Evolutionary conservation across 306 rosid genomes (phyloP), one percentile per base, ranked within the genome.

Genomic region (Pterocarpus santalinus): DNA sequence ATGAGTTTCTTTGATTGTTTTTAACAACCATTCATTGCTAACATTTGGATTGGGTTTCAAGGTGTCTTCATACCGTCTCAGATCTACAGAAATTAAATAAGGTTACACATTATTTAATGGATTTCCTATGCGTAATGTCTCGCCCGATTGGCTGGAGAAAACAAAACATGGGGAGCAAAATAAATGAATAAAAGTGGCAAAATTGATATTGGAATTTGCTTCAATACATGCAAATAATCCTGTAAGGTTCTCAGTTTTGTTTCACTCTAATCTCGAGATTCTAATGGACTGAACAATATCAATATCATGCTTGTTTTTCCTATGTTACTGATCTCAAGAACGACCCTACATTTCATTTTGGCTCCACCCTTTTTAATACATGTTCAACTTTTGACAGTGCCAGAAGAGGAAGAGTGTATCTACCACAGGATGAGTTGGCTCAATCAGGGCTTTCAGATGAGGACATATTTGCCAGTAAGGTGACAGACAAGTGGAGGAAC

Each of bases 401-500:
- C 1, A 65, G 76, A 30, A 86, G 92, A 85, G 92, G 90, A 82
- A 89, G 92, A 78, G 72, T 89, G 77, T 89, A 89, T 84, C 87
- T 89, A 60, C 92, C 92, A 3, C 92, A 89, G 76, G 92, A 89
- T 70, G 92, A 89, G 84, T 78, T 89, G 81, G 84, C 87, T 79
- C 87, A 34, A n/a, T 88, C 90, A 36, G 92, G 92, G 76, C 84
- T 89, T 69, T 89, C 92, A 3, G 92, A 89, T 22, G 87, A 86
- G 0, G 92, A 89, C 79, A 84, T 89, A 64, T 86, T 89, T 80
- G 84, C 87, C 13, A 84, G 90, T 35, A 84, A 80, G 81, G 92
- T 89, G 86, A 89, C 92, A 2, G 92, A 82, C 84, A 89, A 86
- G 66, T 89, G 92, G 92, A 86, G 90, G 69, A 80, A 53, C 82